These are phyloP conservation scores for Onygenales sp. DNA, from an alignment of 2,329 filamentous ascomycete species.

Conservation along the genomic window DNA sequence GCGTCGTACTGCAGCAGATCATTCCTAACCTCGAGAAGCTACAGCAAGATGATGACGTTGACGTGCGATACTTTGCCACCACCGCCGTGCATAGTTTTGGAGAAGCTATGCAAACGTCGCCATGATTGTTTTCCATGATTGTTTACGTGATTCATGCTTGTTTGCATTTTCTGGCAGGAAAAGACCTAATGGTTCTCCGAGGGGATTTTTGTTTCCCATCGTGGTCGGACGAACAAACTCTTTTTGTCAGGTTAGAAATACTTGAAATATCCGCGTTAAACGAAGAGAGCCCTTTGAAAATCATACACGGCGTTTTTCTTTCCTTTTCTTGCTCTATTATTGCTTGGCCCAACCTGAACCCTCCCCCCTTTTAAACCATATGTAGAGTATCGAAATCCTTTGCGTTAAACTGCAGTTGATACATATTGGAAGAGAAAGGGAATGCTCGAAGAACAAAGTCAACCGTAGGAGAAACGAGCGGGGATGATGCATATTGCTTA, in stretches of 20 bases:
- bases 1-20: constrained; percentile 77
- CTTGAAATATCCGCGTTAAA: no score
- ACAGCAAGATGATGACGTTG: constrained; percentile 94
- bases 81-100: constrained; percentile 59
- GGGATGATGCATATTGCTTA: no score
- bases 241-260: no score
- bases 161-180: no score
- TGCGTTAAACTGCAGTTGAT: no score
- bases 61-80: constrained; percentile 95
- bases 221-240: no score
- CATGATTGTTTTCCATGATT: constrained; percentile 16
- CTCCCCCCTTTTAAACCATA: not conserved
- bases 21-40: constrained; percentile 88
- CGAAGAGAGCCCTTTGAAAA: constrained; percentile 15
- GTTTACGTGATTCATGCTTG: not conserved
- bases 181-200: no score
- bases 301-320: constrained; percentile 24
- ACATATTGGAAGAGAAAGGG: no score
- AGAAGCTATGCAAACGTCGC: constrained; percentile 48
- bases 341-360: not conserved
- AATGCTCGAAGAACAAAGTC: no score
- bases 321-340: constrained; percentile 1
- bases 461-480: no score
- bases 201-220: no score
- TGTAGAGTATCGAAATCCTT: not conserved